These are phyloP conservation scores for Phaseolus coccineus DNA, from an alignment of 331 rosid genomes.

Conservation along the genomic window DNA sequence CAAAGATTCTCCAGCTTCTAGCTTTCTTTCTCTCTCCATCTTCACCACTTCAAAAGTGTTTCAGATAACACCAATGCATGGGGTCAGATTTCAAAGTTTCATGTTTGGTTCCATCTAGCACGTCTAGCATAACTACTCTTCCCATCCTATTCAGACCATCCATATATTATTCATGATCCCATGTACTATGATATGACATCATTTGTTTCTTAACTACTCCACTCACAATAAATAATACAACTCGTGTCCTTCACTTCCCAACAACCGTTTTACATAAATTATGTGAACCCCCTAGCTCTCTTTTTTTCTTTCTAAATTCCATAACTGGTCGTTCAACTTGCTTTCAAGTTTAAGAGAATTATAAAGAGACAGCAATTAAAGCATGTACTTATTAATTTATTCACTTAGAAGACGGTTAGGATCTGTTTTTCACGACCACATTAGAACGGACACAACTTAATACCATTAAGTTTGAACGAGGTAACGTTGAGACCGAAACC, in stretches of 20 bases:
- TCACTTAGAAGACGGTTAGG: not conserved
- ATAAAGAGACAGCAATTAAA: not conserved
- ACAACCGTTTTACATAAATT: constrained; percentile 34
- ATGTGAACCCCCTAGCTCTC: not conserved
- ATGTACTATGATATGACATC: constrained; percentile 43
- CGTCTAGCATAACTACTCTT: constrained; percentile 45
- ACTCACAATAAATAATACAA: constrained; percentile 48
- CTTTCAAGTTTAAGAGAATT: constrained; percentile 1
- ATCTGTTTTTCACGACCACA: not conserved
- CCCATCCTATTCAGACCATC: constrained; percentile 37
- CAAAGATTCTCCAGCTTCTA: constrained; percentile 49
- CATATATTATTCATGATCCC: constrained; percentile 25
- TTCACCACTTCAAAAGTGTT: constrained; percentile 49
- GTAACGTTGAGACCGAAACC: no score
- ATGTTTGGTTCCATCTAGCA: constrained; percentile 53
- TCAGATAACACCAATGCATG: constrained; percentile 60
- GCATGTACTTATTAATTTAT: not conserved
- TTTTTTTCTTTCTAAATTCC: constrained; percentile 22
- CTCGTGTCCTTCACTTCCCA: constrained; percentile 46
- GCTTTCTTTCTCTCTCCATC: constrained; percentile 31
- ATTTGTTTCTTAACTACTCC: constrained; percentile 50
- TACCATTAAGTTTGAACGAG: no score
- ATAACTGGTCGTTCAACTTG: constrained; percentile 8
- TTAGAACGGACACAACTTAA: not conserved
- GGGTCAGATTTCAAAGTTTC: constrained; percentile 54